Evolutionary conservation across 306 rosid genomes (phyloP).

Genomic region (Herpetospermum pedunculosum): DNA sequence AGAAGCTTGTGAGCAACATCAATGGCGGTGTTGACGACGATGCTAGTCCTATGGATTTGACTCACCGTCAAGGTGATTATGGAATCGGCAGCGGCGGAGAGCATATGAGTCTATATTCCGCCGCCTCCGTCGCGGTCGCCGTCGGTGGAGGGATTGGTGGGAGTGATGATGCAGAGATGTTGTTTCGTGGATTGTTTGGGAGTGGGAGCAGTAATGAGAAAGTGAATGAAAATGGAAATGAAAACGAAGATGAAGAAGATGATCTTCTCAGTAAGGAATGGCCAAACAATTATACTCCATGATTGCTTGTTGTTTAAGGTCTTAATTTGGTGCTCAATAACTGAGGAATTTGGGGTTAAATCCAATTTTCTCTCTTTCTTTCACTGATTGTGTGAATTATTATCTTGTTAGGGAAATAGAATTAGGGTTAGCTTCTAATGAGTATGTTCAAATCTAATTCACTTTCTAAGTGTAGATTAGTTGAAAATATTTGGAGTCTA

Average conservation of each 20-base stretch:
- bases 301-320: neutral
- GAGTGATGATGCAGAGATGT: neutral
- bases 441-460: neutral
- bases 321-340: neutral
- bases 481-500: neutral
- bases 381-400: too few relatives aligned
- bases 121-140: too few relatives aligned
- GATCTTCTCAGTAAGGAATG: neutral
- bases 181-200: neutral
- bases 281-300: neutral
- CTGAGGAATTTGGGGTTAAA: neutral
- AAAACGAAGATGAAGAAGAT: neutral
- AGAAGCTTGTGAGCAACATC: neutral
- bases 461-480: neutral
- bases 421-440: neutral
- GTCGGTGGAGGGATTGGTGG: neutral
- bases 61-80: neutral
- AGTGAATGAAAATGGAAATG: neutral
- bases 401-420: neutral
- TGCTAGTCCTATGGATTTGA: neutral
- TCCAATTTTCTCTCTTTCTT: neutral
- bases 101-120: neutral
- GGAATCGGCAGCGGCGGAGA: neutral
- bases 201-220: neutral
- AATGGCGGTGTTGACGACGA: neutral